Percentiles rank a stretch among this genome's conserved stretches.
Evolutionary conservation across 495 filamentous ascomycete species (phyloP).

Genomic region (Tuber aestivum): DNA sequence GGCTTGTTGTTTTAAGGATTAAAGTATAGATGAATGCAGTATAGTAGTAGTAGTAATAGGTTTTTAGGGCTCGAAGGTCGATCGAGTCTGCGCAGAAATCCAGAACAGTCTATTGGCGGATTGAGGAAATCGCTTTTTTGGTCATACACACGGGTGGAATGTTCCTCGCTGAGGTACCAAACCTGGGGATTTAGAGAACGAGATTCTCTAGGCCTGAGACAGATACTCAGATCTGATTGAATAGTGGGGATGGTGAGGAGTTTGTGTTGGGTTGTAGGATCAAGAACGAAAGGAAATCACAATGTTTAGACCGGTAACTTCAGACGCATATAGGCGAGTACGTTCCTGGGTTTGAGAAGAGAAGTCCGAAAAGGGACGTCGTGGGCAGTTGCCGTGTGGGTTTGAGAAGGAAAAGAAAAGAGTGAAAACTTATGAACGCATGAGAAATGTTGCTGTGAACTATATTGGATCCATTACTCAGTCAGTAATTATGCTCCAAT

Average conservation of each 20-base stretch:
- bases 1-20: slow-evolving; percentile 36
- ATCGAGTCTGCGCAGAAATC: slow-evolving; percentile 40
- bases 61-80: slow-evolving; percentile 33
- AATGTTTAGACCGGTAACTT: slow-evolving; percentile 39
- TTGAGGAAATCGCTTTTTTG: slow-evolving; percentile 24
- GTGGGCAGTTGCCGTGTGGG: slow-evolving; percentile 36
- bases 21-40: slow-evolving; percentile 40
- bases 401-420: slow-evolving; percentile 38
- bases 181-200: slow-evolving; percentile 35
- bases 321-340: slow-evolving; percentile 40
- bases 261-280: slow-evolving; percentile 23
- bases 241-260: slow-evolving; percentile 15
- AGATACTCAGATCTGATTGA: slow-evolving; percentile 28
- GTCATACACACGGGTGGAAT: slow-evolving; percentile 41
- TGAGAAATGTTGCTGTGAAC: slow-evolving; percentile 40
- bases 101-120: slow-evolving; percentile 40
- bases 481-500: neutral
- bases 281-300: slow-evolving; percentile 35
- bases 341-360: slow-evolving; percentile 25
- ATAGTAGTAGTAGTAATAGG: slow-evolving; percentile 31
- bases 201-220: slow-evolving; percentile 28
- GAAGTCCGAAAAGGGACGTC: slow-evolving; percentile 33
- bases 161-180: slow-evolving; percentile 43
- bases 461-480: slow-evolving; percentile 7
- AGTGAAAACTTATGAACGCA: slow-evolving; percentile 39